Percentiles rank a stretch among this genome's conserved stretches.
Conservation (phyloP, 352 stramenopile species). For the Phytophthora cryptogea region DNA sequence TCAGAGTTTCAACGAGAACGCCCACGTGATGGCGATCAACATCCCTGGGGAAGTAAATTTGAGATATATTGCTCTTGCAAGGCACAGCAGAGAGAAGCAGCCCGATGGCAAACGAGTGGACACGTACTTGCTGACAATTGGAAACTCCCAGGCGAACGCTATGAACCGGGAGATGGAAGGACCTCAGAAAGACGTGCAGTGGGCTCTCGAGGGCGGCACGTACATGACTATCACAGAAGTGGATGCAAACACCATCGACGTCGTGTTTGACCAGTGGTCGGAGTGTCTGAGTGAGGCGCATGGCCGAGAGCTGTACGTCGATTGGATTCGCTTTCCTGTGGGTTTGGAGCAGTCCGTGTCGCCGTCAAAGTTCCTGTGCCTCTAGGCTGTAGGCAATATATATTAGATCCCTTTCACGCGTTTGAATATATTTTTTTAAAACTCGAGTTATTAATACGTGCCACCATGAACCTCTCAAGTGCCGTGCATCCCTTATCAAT, state of each 20-base stretch:
- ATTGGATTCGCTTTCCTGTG: slow-evolving; percentile 24
- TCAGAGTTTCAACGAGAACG: slow-evolving; percentile 23
- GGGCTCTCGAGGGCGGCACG: slow-evolving; percentile 24
- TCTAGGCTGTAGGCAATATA: background rate
- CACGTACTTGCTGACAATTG: too few species aligned
- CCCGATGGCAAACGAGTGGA: slow-evolving; percentile 9
- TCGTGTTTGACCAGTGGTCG: slow-evolving; percentile 31
- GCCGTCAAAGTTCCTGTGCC: slow-evolving; percentile 10
- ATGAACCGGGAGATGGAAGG: too few species aligned
- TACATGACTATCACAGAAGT: slow-evolving; percentile 26
- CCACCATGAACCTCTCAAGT: too few species aligned
- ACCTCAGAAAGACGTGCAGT: slow-evolving; percentile 2
- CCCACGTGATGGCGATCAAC: slow-evolving; percentile 25
- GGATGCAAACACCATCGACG: slow-evolving; percentile 17
- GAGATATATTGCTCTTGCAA: slow-evolving; percentile 28
- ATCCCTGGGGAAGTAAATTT: slow-evolving; percentile 16
- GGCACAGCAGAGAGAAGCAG: slow-evolving; percentile 1
- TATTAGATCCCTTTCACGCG: too few species aligned
- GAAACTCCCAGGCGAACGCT: too few species aligned
- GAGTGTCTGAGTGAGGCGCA: slow-evolving; percentile 36
- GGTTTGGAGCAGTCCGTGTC: slow-evolving; percentile 4
- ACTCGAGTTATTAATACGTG: too few species aligned
- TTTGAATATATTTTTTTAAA: too few species aligned
- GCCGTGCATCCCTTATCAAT: too few species aligned
- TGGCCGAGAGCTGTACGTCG: slow-evolving; percentile 44